Evolutionary conservation across 441 rosid genomes (phyloP), one percentile per base, ranked within the genome.

Genomic region (Pelargonium citronellum): DNA sequence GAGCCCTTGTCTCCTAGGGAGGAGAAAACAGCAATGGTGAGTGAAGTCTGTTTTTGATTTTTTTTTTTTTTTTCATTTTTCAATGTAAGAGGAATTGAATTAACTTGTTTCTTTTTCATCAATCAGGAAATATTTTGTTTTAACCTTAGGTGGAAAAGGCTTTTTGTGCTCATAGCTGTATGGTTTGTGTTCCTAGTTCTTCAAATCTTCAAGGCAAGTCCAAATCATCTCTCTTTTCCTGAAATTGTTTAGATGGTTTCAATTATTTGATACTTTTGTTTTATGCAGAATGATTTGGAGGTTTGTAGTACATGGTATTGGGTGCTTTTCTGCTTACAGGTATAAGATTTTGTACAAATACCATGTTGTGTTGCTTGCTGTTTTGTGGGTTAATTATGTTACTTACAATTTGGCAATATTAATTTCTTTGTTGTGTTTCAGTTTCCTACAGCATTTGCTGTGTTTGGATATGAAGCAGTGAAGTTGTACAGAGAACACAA

Each of bases 131-230:
- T 82, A 53, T 8, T 91, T 17, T 76, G 87, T 74, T 84, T 83
- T 70, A 94, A 91, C 70, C 85, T 94, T 7, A 86, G 80, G 66
- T 89, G 88, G 95, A 91, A 87, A 82, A 74, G 86, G 76, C 77
- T 84, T 67, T 55, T 79, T 51, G 73, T 87, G 19, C 82, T 94
- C 11, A 4, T 80, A 0, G 9, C 76, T 68, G 83, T 91, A 39
- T 94, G 99, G 99, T 67, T 66, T 27, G 71, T 74, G 71, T 91
- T 90, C 87, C 87, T 92, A 17, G 71, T 90, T 6, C 85, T 94
- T 49, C 97, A 94, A 82, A 44, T 91, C 72, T 5, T 84, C 71
- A 94, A 91, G 96, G 99, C 80, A 83, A n/a, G n/a, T n/a, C n/a
- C n/a, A n/a, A n/a, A n/a, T n/a, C n/a, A n/a, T n/a, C n/a, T n/a